Conservation (phyloP, 371 early-diverging fungal species). For the Sporodiniella umbellata region DNA sequence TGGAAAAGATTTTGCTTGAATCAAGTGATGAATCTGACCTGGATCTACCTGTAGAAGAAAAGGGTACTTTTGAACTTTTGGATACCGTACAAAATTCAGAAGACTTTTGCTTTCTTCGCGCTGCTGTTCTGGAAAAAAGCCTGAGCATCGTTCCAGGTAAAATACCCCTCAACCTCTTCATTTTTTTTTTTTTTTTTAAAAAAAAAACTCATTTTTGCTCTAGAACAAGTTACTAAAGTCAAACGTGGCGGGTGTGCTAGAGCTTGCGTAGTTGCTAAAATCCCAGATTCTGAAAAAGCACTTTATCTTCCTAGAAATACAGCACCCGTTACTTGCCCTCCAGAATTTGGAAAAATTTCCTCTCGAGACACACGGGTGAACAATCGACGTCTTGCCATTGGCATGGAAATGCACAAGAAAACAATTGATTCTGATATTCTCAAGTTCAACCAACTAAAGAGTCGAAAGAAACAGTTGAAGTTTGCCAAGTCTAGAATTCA, state of each 20-base stretch:
- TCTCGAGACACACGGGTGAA: conserved; percentile 61
- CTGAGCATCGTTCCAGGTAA: conserved; percentile 16
- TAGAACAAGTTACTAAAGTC: conserved; percentile 10
- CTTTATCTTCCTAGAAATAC: conserved; percentile 57
- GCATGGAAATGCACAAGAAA: conserved; percentile 43
- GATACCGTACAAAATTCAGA: conserved; percentile 50
- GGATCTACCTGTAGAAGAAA: conserved; percentile 13
- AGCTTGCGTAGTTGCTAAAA: conserved; percentile 64
- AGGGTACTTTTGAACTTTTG: conserved; percentile 30
- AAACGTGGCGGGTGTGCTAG: conserved; percentile 74
- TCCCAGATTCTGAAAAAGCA: conserved; percentile 67
- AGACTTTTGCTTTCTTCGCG: conserved; percentile 50
- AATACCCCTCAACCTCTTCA: no score
- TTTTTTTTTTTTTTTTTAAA: no score
- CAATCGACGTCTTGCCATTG: conserved; percentile 49
- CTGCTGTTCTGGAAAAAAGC: conserved; percentile 41
- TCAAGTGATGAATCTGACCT: conserved; percentile 18
- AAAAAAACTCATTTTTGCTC: conserved; percentile 9
- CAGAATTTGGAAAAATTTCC: conserved; percentile 39
- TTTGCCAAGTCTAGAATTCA: conserved; percentile 93
- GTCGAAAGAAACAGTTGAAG: conserved; percentile 80
- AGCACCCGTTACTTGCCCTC: conserved; percentile 35
- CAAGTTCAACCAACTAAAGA: conserved; percentile 88
- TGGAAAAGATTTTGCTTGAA: conserved; percentile 16
- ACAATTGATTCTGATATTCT: conserved; percentile 67